Evolutionary conservation across 495 filamentous ascomycete species (phyloP).

Genomic region (Podospora appendiculata): DNA sequence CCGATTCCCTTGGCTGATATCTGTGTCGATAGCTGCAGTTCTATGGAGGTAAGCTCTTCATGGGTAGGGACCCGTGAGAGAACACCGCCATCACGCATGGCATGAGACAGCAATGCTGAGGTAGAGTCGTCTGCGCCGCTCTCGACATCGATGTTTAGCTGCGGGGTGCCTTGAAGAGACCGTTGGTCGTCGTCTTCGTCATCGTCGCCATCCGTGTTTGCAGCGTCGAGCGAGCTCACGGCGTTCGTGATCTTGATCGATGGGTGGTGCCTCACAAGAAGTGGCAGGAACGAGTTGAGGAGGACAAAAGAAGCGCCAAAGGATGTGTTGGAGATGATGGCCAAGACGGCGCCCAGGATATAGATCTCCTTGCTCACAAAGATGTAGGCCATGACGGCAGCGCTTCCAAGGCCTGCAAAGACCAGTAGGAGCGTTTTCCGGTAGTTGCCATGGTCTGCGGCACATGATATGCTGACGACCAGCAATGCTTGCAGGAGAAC

Average conservation of each 20-base stretch:
- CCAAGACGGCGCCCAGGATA: constrained; percentile 70
- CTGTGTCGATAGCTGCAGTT: constrained; percentile 67
- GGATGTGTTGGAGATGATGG: constrained; percentile 84
- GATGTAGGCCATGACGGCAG: constrained; percentile 84
- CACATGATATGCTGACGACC: constrained; percentile 91
- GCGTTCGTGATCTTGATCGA: constrained; percentile 28
- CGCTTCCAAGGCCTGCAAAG: constrained; percentile 75
- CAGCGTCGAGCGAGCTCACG: constrained; percentile 4
- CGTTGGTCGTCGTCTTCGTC: neutral
- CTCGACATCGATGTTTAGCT: constrained; percentile 8
- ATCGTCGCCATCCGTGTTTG: constrained; percentile 9
- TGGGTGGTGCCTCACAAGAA: constrained; percentile 73
- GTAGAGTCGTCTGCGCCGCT: constrained; percentile 31
- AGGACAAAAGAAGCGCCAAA: constrained; percentile 83
- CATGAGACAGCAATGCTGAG: constrained; percentile 31
- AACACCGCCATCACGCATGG: constrained; percentile 22
- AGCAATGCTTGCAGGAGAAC: constrained; percentile 82
- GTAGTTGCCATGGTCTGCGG: constrained; percentile 91
- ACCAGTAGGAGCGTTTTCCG: constrained; percentile 76
- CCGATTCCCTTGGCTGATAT: constrained; percentile 89
- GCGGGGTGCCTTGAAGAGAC: neutral
- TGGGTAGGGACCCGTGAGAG: constrained; percentile 26
- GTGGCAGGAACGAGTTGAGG: constrained; percentile 74
- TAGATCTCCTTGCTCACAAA: constrained; percentile 66
- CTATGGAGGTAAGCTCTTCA: constrained; percentile 49